Percentiles rank a stretch among this genome's conserved stretches.
Conservation (phyloP, 352 stramenopile genomes). For the Phytopythium mirpurense region DNA sequence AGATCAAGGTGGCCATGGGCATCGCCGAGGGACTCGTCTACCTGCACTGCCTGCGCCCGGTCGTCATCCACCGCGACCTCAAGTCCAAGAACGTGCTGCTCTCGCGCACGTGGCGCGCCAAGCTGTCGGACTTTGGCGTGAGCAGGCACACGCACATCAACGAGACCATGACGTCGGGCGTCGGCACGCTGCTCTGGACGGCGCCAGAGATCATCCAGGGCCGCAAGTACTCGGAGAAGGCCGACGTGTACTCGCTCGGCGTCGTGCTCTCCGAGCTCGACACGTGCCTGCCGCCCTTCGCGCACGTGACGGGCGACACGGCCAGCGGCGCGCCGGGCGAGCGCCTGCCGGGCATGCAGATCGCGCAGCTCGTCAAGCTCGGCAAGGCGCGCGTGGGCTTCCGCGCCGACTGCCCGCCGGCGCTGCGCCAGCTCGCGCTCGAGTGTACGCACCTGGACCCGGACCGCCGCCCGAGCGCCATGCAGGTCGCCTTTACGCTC, state of each 20-base stretch:
- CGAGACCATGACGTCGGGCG: conserved; percentile 72
- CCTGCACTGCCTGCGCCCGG: conserved; percentile 63
- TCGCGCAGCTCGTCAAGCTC: conserved; percentile 54
- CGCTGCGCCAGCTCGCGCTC: conserved; percentile 41
- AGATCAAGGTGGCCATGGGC: conserved; percentile 81
- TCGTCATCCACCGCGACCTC: conserved; percentile 82
- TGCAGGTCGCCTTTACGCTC: conserved; percentile 69
- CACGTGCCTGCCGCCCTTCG: conserved; percentile 56
- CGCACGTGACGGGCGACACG: conserved; percentile 33
- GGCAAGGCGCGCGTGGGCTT: conserved; percentile 48
- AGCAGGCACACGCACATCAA: conserved; percentile 67
- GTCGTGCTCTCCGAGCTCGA: conserved; percentile 81
- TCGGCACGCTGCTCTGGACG: conserved; percentile 81
- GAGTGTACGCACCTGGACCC: conserved; percentile 65
- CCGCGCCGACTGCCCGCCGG: conserved; percentile 50
- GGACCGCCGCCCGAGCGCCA: conserved; percentile 51
- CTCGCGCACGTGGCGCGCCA: conserved; percentile 55
- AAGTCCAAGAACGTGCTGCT: conserved; percentile 87
- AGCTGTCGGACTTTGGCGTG: conserved; percentile 87
- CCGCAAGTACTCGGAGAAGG: conserved; percentile 82
- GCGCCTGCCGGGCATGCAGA: conserved; percentile 61
- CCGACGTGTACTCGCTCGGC: conserved; percentile 86
- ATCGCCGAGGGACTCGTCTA: conserved; percentile 82
- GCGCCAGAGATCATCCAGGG: conserved; percentile 86
- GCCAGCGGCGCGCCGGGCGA: conserved; percentile 14